Conservation (phyloP, 176 grass and related monocot species). For the Pharus latifolius region DNA sequence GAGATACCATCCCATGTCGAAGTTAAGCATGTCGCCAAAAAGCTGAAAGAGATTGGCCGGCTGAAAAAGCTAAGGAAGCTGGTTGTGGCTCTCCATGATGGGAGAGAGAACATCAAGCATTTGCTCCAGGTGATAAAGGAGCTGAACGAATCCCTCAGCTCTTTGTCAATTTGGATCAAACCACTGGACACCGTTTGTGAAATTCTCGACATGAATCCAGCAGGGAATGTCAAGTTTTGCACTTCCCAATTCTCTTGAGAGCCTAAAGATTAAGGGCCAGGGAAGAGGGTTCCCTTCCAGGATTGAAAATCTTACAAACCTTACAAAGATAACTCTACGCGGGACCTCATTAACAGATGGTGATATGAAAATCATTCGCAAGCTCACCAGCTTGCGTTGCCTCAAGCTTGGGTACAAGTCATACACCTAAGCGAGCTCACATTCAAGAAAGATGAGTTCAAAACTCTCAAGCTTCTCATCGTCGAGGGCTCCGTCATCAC, state of each 20-base stretch:
- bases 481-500: background rate
- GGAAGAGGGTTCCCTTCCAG: background rate
- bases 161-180: background rate
- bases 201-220: background rate
- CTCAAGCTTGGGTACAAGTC: background rate
- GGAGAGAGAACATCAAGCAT: background rate
- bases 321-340: conserved; percentile 1
- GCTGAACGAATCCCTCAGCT: background rate
- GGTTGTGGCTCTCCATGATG: background rate
- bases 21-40: background rate
- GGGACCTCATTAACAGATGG: background rate
- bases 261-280: background rate
- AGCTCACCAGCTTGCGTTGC: background rate
- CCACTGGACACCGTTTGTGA: background rate
- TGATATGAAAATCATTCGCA: background rate
- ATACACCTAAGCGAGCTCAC: background rate
- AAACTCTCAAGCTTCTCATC: background rate
- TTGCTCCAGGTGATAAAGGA: background rate
- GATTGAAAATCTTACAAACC: background rate
- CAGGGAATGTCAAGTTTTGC: background rate
- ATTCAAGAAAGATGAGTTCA: background rate
- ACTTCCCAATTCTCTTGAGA: background rate
- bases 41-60: background rate
- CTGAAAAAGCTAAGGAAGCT: background rate
- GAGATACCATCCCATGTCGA: background rate